Percentiles rank a stretch among this genome's conserved stretches.
Conservation (phyloP, 225 moss, liverwort and hornwort species). For the Antitrichia curtipendula region DNA sequence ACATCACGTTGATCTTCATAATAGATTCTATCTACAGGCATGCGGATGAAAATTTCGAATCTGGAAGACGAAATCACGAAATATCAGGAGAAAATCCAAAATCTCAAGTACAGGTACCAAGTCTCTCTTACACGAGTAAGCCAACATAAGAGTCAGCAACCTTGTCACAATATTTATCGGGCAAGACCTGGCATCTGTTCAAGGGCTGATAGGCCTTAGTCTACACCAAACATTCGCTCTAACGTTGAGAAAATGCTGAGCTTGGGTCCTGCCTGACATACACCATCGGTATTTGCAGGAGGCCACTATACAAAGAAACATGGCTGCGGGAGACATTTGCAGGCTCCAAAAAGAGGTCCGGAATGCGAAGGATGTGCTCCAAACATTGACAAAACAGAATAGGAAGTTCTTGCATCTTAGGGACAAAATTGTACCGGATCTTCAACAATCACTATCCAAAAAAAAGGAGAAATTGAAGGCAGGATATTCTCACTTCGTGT, state of each 20-base stretch:
- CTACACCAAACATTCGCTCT: background rate
- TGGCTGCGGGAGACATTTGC: slow-evolving; percentile 5
- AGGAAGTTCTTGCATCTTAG: background rate
- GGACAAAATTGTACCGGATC: background rate
- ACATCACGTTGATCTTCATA: background rate
- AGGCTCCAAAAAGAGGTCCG: slow-evolving; percentile 24
- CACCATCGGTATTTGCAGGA: background rate
- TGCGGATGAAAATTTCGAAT: slow-evolving; percentile 5
- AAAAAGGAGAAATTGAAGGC: background rate
- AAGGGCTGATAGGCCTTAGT: background rate
- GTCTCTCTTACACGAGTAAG: slow-evolving; percentile 23
- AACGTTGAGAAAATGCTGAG: background rate
- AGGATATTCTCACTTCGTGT: background rate
- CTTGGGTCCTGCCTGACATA: background rate
- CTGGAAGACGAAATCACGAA: slow-evolving; percentile 5
- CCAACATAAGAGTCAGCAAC: background rate
- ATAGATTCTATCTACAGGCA: background rate
- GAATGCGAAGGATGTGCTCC: background rate
- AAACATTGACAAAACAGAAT: background rate
- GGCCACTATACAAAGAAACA: slow-evolving; percentile 7
- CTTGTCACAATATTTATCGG: background rate
- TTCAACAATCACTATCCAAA: background rate
- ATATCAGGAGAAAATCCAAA: slow-evolving; percentile 13
- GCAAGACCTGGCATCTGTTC: background rate
- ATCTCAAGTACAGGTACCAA: slow-evolving; percentile 22